Evolutionary conservation across 2,329 filamentous ascomycete genomes (phyloP), one percentile per base, ranked within the genome.

Genomic region (Trichoderma atrobrunneum): DNA sequence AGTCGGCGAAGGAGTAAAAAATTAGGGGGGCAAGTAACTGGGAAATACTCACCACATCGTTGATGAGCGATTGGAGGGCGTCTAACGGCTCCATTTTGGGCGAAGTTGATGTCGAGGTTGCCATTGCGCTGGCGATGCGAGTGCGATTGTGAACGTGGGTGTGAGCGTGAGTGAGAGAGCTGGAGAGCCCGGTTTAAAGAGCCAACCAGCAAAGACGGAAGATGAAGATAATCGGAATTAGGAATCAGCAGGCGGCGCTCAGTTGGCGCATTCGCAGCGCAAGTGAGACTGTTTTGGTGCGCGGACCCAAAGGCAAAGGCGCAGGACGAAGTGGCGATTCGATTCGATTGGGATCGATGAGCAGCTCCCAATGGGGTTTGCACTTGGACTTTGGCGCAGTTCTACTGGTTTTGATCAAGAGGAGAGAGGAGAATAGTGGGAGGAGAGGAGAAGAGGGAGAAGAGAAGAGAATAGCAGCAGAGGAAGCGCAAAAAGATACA

Each of bases 51-150:
- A 89, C 88, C 75, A 87, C 84, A 73, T 87, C 86, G 75, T 88
- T 87, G 74, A 89, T 81, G 75, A 87, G 84, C 68, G 81, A 80
- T 76, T 89, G 84, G n/a, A 90, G 81, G 71, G 83, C 79, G 68
- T 86, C 83, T 28, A 87, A 76, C 32, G 85, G 80, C 67, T 84
- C 81, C 72, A 57, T 56, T n/a, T 26, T 18, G 7, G 62, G n/a
- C 7, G 68, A 61, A 14, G 32, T 26, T 34, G 68, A 70, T 3
- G 32, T 36, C 21, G 66, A 64, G 30, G 39, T 54, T 24, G 65
- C 30, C 71, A 70, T 70, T 36, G 28, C 21, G 63, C 30, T 34
- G 36, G 39, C 21, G 21, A 56, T 43, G 10, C 39, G 57, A 28
- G 28, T 5, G 26, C 10, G 39, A 8, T 7, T 8, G 18, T 10